Evolutionary conservation across 345 rosid genomes (phyloP), one percentile per base, ranked within the genome.

Genomic region (Jatropha curcas): DNA sequence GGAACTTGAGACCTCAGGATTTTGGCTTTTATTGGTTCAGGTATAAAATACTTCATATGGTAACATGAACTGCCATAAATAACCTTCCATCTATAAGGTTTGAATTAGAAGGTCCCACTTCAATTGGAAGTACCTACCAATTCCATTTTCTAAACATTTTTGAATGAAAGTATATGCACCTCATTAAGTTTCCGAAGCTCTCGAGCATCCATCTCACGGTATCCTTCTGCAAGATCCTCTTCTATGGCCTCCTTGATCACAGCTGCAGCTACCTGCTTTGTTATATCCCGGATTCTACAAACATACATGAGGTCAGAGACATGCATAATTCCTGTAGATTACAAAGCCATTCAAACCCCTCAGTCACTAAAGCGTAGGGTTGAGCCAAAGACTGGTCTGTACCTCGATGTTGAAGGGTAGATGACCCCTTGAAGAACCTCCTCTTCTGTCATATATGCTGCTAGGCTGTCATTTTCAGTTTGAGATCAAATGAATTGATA

Each of bases 381-480:
- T 5, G 20, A 30, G 48, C 4, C 4, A 6, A 39, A 13, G 50
- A 30, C 52, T 34, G 24, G 33, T 27, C 62, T 35, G 33, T 88
- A 95, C 98, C 93, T 90, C 62, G 99, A 92, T 72, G 86, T 88
- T 71, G 90, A 84, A 76, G 98, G 99, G 77, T 77, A 92, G 76
- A 95, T 88, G 30, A 89, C 80, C 71, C 99, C 99, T 34, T 84
- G 70, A 22, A 79, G 79, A 69, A 92, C 98, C 87, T 95, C 98
- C 60, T 88, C 98, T 65, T 95, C 98, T 19, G 87, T 88, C 90
- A 95, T 95, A 84, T 89, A 92, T 53, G 86, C 90, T 65, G 96
- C 99, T 75, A 95, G 84, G 86, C 99, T 92, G 92, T 76, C 87
- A 27, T 60, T 48, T 79, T 62, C 77, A 71, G 53, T 59, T 48